Base-by-base conservation (phyloP, 1,284 basidiomycete genomes). In the Puccinia brachypodii region DNA sequence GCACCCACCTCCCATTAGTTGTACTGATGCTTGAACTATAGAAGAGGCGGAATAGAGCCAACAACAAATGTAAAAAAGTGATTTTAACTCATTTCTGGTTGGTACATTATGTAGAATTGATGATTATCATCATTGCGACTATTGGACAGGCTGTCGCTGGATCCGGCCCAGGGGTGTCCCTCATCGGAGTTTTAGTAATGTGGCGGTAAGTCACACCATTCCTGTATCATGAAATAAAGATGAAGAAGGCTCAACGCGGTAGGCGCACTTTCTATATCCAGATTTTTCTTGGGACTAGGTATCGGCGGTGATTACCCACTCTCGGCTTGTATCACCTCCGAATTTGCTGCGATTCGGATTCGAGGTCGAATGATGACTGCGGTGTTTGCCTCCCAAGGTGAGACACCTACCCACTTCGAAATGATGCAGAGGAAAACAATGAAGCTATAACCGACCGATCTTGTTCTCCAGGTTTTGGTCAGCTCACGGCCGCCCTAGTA, bases 251-350 rank as follows among this genome's bases (percentile, higher is more conserved):
- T 56, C 9, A 25, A n/a, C 56, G 31, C 13, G 31, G 36, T 19
- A 36, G 47, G 36, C 62, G 14, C 33, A n/a, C 76, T 79, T 73
- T 80, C 69, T 40, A 83, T 33, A 8, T 56, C 33, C 66, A 74
- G 80, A 47, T 75, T 81, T 50, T 50, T 85, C 69, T 84, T 85
- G 82, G 85, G 44, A n/a, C 6, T 85, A 66, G 86, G 85, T 31
- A 92, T 94, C 6, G 93, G 93, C 40, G 93, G 93, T 60, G 93
- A 94, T 87, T 94, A 94, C 85, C 93, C 93, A 16, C 92, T 93
- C 91, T 89, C 88, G 0, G 88, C 89, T 47, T 86, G 87, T 83
- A 89, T 89, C 84, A 88, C 88, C 33, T 88, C 88, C 44, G 93
- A 95, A 85, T 94, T 94, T 84, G 91, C 93, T 3, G 89, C 92